phyloP scores from a whole-genome alignment of 2,329 filamentous ascomycete genomes.

The Pseudocercospora macadamiae region DNA sequence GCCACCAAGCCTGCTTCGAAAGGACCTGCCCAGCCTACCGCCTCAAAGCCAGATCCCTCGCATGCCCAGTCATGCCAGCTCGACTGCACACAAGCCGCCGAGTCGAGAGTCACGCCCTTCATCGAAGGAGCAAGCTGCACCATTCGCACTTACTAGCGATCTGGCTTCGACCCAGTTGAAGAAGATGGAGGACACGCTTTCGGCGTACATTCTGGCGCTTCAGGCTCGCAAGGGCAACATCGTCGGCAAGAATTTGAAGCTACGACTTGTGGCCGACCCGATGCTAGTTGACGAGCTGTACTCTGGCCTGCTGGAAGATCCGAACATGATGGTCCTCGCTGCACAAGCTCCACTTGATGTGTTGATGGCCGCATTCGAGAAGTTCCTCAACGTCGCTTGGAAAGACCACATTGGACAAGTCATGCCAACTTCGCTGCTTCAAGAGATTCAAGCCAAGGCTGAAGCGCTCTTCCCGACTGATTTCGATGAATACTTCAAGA shows the following conservation, averaged over 20 bases:
- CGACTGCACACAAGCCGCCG: constrained; percentile 40
- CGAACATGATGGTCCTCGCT: constrained; percentile 74
- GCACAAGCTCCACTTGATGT: constrained; percentile 79
- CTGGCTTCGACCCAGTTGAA: constrained; percentile 61
- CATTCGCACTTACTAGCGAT: constrained; percentile 49
- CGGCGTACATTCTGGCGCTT: constrained; percentile 78
- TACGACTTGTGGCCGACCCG: constrained; percentile 71
- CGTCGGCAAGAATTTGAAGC: constrained; percentile 74
- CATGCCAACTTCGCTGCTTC: constrained; percentile 70
- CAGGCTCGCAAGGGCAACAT: constrained; percentile 87
- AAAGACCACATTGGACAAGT: constrained; percentile 84
- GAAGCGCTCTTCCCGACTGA: constrained; percentile 70
- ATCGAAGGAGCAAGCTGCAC: constrained; percentile 38
- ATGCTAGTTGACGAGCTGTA: constrained; percentile 86
- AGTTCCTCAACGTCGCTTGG: constrained; percentile 88
- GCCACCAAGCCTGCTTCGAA: constrained; percentile 31
- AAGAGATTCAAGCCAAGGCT: constrained; percentile 69
- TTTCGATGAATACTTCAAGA: constrained; percentile 64
- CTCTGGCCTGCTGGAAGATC: constrained; percentile 82
- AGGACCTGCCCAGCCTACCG: constrained; percentile 34
- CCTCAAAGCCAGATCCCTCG: constrained; percentile 26
- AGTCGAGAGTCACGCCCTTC: constrained; percentile 41
- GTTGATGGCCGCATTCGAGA: constrained; percentile 90
- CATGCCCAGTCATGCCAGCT: constrained; percentile 29
- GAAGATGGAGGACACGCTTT: constrained; percentile 81